Evolutionary conservation across 352 stramenopile species (phyloP), one percentile per base, ranked within the genome.

Genomic region (Globisporangium parvum): DNA sequence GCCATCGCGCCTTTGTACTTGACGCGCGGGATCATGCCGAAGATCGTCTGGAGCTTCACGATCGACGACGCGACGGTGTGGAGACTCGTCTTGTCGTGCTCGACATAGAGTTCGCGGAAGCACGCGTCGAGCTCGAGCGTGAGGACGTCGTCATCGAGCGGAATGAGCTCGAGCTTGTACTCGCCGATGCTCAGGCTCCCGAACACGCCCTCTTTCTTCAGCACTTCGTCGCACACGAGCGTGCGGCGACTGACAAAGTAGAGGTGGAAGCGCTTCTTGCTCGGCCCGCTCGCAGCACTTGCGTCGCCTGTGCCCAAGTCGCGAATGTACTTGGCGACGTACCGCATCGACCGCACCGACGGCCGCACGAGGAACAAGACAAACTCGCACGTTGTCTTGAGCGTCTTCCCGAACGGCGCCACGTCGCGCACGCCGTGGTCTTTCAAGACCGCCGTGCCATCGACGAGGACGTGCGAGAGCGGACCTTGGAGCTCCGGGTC

Each of bases 101-200:
- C 83, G 3, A 98, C 76, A 55, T 88, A 91, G 14, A 93, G 78
- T 63, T 95, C 85, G 40, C 77, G 73, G 62, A 97, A 93, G 45
- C 87, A 89, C 42, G 77, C 60, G 44, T 91, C 75, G 35, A 97
- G 77, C 73, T 99, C 96, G 33, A 98, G 80, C 63, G 85, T 96
- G 11, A 98, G 63, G 6, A 99, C 60, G 67, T 98, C 96, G 50
- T 92, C 91, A 69, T 98, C 96, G 21, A 98, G 85, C 2, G 96
- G 95, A 57, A 98, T 97, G 11, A 98, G 71, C 73, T 98, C 95
- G 28, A 98, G 78, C 40, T 87, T 88, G 71, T 96, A 95, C 55
- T 97, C 88, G 44, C 82, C 83, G 26, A 97, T 78, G 49, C 84
- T 90, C 20, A 96, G 65, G 46, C 80, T 88, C 18, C 84, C 80